These are phyloP conservation scores for Fraxinus americana DNA, from an alignment of 257 asterid species.

Conservation along the genomic window DNA sequence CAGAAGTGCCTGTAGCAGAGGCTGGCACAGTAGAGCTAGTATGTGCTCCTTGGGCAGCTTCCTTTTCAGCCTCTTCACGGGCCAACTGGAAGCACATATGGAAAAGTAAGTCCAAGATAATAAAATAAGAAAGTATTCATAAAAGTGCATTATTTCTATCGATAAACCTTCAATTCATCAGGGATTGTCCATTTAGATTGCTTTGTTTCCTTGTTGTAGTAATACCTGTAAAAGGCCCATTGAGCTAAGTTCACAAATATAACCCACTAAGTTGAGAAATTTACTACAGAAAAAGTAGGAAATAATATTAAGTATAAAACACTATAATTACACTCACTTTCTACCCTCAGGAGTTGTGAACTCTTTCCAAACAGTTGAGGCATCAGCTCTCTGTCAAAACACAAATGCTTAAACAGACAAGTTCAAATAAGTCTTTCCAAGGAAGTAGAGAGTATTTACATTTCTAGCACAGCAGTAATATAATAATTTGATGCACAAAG, in stretches of 20 bases:
- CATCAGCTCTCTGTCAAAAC: conserved; percentile 88
- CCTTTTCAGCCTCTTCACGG: conserved; percentile 87
- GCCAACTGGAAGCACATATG: conserved; percentile 65
- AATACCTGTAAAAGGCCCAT: conserved; percentile 62
- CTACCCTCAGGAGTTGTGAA: conserved; percentile 95
- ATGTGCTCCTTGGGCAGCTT: conserved; percentile 55
- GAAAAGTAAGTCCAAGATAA: conserved; percentile 35
- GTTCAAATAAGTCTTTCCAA: conserved; percentile 1
- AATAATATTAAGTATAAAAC: conserved; percentile 15
- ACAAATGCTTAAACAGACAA: conserved; percentile 16
- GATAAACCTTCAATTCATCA: conserved; percentile 82
- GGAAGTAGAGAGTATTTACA: background rate
- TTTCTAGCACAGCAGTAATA: background rate
- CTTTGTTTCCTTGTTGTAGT: conserved; percentile 94
- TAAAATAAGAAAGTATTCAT: conserved; percentile 5
- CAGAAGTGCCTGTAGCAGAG: conserved; percentile 43
- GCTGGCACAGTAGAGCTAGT: conserved; percentile 41
- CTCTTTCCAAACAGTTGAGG: conserved; percentile 97
- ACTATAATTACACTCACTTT: conserved; percentile 63
- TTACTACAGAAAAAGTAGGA: background rate
- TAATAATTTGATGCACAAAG: background rate
- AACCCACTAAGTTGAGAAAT: conserved; percentile 17
- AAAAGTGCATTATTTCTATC: conserved; percentile 6
- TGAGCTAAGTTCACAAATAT: conserved; percentile 19
- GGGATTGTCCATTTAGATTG: conserved; percentile 97